Base-by-base conservation (phyloP, 371 early-diverging fungal genomes). In the Mortierella sp. region DNA sequence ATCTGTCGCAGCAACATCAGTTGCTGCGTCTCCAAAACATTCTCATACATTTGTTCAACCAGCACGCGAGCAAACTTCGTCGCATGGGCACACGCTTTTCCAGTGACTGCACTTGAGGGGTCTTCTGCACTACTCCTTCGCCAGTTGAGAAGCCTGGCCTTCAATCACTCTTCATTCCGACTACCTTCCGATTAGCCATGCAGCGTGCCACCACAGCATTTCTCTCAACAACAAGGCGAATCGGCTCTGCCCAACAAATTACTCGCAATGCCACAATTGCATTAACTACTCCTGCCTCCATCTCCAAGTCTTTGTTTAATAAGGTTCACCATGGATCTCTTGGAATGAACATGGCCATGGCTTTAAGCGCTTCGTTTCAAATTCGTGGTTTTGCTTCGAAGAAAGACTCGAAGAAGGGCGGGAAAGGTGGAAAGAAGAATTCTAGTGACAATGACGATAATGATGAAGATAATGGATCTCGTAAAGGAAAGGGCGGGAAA, bases 401-500 rank as follows among this genome's bases (percentile, higher is more conserved):
- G 58, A 83, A 83, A 63, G 71, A 69, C 13, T 45, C 76, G 36
- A 80, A 75, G 52, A 85, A 84, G 59, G 78, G 76, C 8, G 81
- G 70, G 33, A 86, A 86, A 61, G 83, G 72, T 2, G 76, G 67
- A 19, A 88, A 88, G 72, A 78, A 83, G 24, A 74, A 68, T 16
- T 52, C 72, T 19, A 74, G 50, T 24, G 65, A 48, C 24, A 82
- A 76, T 47, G 70, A 72, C 5, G 83, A 74, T 7, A 80, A 73
- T 4, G 81, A 72, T 16, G 84, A 83, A 10, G 72, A 75, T 43
- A 40, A 64, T 28, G 67, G 64, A 13, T 68, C 32, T 70, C 83
- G 57, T 57, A 68, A 64, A 36, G 73, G 83, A 47, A 76, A 82
- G 21, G 74, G 60, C n/a, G 45, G 74, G 32, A 74, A 77, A 24